Base-by-base conservation (phyloP, 2,329 filamentous ascomycete species). In the Nemania sp. region DNA sequence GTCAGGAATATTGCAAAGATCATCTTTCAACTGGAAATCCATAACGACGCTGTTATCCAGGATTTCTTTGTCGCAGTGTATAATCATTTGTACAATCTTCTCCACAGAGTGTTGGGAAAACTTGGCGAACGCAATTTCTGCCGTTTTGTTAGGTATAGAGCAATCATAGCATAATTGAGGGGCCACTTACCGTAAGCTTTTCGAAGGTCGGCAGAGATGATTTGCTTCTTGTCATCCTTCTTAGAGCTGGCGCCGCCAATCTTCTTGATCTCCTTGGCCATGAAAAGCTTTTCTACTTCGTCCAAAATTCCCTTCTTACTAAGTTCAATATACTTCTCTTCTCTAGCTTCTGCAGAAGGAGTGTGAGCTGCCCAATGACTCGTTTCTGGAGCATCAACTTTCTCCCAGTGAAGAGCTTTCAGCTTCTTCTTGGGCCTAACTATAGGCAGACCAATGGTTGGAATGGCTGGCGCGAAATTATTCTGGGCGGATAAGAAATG, bases 371-470 rank as follows among this genome's bases (percentile, higher is more conserved):
- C 92, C 93, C 93, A 97, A 64, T 97, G 90, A 49, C 93, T 97
- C 45, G 91, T 89, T 70, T 94, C 86, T 19, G 91, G 90, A 48
- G 89, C 83, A 73, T 99, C 94, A 49, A 99, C 91, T 78, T 97
- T 97, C 75, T 99, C 94, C 93, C 94, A 97, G 76, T 99, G 94
- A 63, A 99, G 81, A 54, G 93, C 93, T 84, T 99, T 99, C 73
- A 99, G 90, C 80, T 97, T 99, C 85, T 96, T 97, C 83, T 97
- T 97, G 19, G 94, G 91, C 64, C 93, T 81, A 47, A 91, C 90
- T 56, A 91, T 89, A 30, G 90, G 87, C 65, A 96, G 75, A 37
- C 87, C 84, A 62, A 90, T 78, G 6, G 83, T 81, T 17, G 83
- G 81, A 19, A 84, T 75, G 12, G 80, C 68, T 5, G 80, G 70